Base-by-base conservation (phyloP, 129 eudicot species). In the Lactuca sativa region DNA sequence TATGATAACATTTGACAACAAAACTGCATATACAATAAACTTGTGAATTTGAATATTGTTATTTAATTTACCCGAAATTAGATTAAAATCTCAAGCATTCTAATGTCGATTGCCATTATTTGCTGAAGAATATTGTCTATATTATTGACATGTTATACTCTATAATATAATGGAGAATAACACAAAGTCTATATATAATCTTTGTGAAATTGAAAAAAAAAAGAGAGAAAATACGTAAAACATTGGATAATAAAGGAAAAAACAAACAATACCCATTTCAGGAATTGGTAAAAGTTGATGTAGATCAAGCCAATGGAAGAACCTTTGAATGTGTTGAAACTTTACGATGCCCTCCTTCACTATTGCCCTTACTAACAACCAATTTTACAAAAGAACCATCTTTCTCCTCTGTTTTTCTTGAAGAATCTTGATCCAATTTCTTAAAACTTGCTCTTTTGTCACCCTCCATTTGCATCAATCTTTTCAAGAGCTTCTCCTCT, bases 401-500 rank as follows among this genome's bases (percentile, higher is more conserved):
- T 63, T 80, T 77, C 44, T 56, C 85, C 64, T 78, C 81, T 67
- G 36, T 53, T 48, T 47, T 76, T 37, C 69, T 61, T 67, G 69
- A 44, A 72, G 74, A 66, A 76, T 81, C 85, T 61, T 74, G 82
- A 80, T 67, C 53, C 74, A 43, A 77, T 16, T 69, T 72, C 70
- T 71, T 71, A 10, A 51, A 53, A 51, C 34, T 30, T 51, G 31
- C 69, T 82, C 56, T 74, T 75, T 81, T 82, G 69, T 81, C 86
- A 72, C 82, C 86, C n/a, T 85, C 86, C 77, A 82, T 88, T 43
- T 83, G 88, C 77, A 80, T 49, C 60, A 93, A 34, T 81, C 77
- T 86, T 56, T 67, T 85, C 60, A 83, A 16, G 18, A 89, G 72
- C 76, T 89, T 93, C 62, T 93, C 97, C 81, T 93, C 98, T 5